Base-by-base conservation (phyloP, 73 alveolate genomes). In the Vitrella brassicaformis region DNA sequence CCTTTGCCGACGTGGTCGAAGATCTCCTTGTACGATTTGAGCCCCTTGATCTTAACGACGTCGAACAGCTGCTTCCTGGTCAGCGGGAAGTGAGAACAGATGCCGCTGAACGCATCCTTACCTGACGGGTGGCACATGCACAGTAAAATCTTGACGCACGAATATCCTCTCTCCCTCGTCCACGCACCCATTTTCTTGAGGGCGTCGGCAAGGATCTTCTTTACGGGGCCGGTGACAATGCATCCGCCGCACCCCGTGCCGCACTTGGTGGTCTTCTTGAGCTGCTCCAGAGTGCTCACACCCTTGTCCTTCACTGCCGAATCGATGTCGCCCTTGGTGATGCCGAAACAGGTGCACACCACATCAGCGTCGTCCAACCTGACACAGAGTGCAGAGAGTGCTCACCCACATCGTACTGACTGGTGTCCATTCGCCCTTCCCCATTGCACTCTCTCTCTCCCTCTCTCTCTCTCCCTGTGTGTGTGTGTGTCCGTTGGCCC, bases 341-440 rank as follows among this genome's bases (percentile, higher is more conserved):
- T 47, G 28, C 56, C 31, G 14, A 74, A 0, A 32, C 81, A 74
- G n/a, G 81, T 66, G 74, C 81, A 74, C 27, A 74, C 67, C 46
- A 32, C 27, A 29, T 74, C 81, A 45, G 65, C 81, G 22, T 74
- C 81, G 0, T 30, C 30, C 46, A 64, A 72, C 46, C n/a, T n/a
- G n/a, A n/a, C n/a, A n/a, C n/a, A n/a, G n/a, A n/a, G n/a, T n/a
- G n/a, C n/a, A n/a, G n/a, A n/a, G n/a, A n/a, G n/a, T n/a, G n/a
- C n/a, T n/a, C n/a, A n/a, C n/a, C n/a, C n/a, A n/a, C n/a, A n/a
- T n/a, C n/a, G n/a, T n/a, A n/a, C n/a, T n/a, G n/a, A n/a, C n/a
- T n/a, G n/a, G n/a, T n/a, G n/a, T n/a, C n/a, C n/a, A n/a, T n/a
- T n/a, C n/a, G n/a, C n/a, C n/a, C n/a, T n/a, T n/a, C n/a, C n/a